Evolutionary conservation across 176 grass and related monocot genomes (phyloP).

Genomic region (Eleusine coracana): DNA sequence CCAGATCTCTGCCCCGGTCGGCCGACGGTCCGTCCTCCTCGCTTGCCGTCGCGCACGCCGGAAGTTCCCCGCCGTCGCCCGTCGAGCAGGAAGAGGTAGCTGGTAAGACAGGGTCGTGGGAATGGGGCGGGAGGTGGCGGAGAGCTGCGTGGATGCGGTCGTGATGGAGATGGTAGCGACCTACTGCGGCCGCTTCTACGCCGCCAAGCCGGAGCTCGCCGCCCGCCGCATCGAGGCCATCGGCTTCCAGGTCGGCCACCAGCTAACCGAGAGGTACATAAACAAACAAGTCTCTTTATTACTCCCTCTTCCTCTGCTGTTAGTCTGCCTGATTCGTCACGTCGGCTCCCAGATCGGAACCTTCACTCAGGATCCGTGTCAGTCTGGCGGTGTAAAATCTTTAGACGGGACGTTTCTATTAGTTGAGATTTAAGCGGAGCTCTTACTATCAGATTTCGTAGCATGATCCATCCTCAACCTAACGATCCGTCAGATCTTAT

Average conservation of each 20-base stretch:
- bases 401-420: background rate
- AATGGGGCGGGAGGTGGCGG: constrained; percentile 85
- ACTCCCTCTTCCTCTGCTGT: background rate
- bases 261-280: constrained; percentile 84
- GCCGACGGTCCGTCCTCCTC: background rate
- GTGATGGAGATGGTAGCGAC: constrained; percentile 94
- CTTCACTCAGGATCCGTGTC: background rate
- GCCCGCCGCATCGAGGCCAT: constrained; percentile 95
- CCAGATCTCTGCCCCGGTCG: background rate
- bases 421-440: background rate
- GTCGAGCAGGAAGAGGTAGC: background rate
- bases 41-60: background rate
- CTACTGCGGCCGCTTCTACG: constrained; percentile 82
- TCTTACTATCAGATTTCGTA: background rate
- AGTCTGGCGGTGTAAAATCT: no score
- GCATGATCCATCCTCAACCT: background rate
- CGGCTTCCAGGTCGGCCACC: constrained; percentile 94
- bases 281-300: background rate
- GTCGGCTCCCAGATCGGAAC: background rate
- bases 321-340: background rate
- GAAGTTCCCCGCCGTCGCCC: background rate
- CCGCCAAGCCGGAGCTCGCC: constrained; percentile 83
- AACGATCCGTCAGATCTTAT: background rate
- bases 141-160: constrained; percentile 81
- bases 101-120: background rate